Evolutionary conservation across 2,329 filamentous ascomycete genomes (phyloP).

Genomic region (Claviceps pusilla): DNA sequence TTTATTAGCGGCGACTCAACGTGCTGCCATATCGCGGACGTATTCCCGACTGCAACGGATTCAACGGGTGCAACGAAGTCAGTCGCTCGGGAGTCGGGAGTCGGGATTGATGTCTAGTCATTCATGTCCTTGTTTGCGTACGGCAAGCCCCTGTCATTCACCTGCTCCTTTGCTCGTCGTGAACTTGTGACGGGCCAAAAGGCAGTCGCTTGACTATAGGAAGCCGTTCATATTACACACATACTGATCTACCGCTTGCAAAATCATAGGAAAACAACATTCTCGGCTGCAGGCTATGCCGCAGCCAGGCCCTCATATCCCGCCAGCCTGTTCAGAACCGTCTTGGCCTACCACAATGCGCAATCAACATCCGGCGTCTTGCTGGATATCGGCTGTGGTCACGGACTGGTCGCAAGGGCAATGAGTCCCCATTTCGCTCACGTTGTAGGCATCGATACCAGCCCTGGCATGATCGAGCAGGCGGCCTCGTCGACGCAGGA

Average conservation of each 20-base stretch:
- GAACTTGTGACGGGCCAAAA: no score
- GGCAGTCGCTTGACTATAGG: no score
- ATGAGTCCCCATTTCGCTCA: constrained; percentile 36
- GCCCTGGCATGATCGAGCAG: constrained; percentile 39
- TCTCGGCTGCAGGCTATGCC: constrained; percentile 43
- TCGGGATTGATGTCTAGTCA: neutral
- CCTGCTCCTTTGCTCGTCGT: neutral
- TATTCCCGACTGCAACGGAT: neutral
- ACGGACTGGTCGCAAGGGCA: constrained; percentile 40
- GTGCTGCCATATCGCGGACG: no score
- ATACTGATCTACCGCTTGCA: no score
- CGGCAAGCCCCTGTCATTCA: constrained; percentile 7
- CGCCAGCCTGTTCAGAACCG: constrained; percentile 33
- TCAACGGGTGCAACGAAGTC: neutral
- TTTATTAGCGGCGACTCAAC: no score
- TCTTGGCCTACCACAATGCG: constrained; percentile 38
- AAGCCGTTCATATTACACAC: no score
- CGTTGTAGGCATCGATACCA: constrained; percentile 41
- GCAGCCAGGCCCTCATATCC: constrained; percentile 46
- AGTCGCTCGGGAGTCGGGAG: neutral
- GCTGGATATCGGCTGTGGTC: constrained; percentile 50
- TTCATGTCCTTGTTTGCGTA: constrained; percentile 35
- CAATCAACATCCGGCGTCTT: constrained; percentile 17
- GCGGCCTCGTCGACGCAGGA: constrained; percentile 26
- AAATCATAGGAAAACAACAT: constrained; percentile 33